phyloP scores from a whole-genome alignment of 2,329 filamentous ascomycete genomes.

The Akanthomyces muscarius region DNA sequence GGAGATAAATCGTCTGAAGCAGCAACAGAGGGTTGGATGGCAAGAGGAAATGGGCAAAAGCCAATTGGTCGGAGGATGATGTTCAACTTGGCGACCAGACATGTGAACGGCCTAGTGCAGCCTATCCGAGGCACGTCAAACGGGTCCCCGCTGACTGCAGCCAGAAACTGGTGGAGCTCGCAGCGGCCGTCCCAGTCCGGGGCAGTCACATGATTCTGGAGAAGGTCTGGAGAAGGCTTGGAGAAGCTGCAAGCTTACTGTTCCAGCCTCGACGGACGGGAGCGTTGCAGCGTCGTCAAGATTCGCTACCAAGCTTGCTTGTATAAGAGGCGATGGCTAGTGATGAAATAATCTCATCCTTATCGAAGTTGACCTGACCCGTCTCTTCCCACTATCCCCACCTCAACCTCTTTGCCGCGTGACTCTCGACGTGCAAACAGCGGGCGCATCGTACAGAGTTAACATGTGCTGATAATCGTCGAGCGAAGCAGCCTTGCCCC shows the following conservation, averaged over 20 bases:
- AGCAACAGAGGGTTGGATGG: neutral
- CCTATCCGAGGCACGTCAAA: conserved; percentile 18
- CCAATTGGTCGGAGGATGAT: neutral
- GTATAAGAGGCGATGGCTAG: neutral
- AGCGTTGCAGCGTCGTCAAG: neutral
- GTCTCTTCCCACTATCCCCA: neutral
- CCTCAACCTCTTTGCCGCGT: neutral
- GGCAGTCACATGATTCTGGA: conserved; percentile 18
- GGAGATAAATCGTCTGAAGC: neutral
- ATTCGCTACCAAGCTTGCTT: neutral
- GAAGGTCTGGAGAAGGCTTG: conserved; percentile 1
- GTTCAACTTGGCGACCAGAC: neutral
- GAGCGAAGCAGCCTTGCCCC: neutral
- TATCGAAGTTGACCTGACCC: neutral
- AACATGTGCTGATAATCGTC: neutral
- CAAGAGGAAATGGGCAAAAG: neutral
- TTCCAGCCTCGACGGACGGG: neutral
- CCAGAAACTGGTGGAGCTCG: conserved; percentile 7
- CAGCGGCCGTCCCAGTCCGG: conserved; percentile 3
- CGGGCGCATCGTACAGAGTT: neutral
- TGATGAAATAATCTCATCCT: neutral
- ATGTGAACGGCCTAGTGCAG: conserved; percentile 16
- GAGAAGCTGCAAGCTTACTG: neutral
- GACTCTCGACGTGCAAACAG: neutral
- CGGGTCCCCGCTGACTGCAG: conserved; percentile 15